Percentiles rank a stretch among this genome's conserved stretches.
phyloP scores from a whole-genome alignment of 108 stramenopile genomes.

The Aurantiochytrium sp. region DNA sequence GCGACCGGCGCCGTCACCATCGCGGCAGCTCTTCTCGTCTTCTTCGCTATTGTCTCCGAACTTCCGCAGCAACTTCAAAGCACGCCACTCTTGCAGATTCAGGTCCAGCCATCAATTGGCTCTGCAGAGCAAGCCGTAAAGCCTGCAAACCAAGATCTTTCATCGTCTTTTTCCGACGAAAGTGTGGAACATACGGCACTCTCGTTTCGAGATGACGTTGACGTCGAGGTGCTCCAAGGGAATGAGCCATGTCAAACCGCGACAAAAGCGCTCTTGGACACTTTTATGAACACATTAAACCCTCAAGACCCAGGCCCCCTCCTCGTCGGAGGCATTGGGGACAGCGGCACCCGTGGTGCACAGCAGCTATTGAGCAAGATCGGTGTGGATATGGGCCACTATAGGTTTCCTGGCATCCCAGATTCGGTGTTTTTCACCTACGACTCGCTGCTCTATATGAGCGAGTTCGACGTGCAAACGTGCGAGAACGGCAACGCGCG shows the following conservation, averaged over 20 bases:
- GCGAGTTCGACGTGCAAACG: neutral
- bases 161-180: no score
- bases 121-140: no score
- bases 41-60: no score
- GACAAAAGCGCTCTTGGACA: neutral
- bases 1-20: no score
- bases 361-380: neutral
- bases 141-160: no score
- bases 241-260: neutral
- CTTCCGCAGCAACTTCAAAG: no score
- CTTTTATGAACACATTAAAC: neutral
- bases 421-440: neutral
- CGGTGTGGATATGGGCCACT: neutral
- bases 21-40: no score
- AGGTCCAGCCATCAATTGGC: no score
- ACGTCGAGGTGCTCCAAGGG: neutral
- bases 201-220: neutral
- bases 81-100: no score
- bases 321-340: neutral
- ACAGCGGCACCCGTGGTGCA: neutral
- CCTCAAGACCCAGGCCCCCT: neutral
- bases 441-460: neutral
- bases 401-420: neutral
- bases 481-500: neutral
- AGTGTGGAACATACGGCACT: no score